Evolutionary conservation across 163 green algal genomes (phyloP).

Genomic region (Prototheca wickerhamii): DNA sequence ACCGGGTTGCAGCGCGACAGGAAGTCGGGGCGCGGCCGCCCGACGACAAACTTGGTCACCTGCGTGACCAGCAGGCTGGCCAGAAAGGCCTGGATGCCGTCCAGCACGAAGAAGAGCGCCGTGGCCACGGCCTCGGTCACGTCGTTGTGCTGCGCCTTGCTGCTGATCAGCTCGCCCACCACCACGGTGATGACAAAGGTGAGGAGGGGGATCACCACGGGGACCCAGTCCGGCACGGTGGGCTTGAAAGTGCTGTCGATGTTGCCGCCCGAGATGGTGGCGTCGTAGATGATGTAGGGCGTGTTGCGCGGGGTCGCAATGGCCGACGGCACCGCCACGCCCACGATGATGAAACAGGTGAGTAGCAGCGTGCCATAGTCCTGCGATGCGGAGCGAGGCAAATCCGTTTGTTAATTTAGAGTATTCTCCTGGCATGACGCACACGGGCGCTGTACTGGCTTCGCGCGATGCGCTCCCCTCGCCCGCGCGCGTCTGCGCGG

Average conservation of each 20-base stretch:
- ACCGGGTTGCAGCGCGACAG: constrained; percentile 27
- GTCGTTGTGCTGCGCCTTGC: constrained; percentile 15
- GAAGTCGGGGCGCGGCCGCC: constrained; percentile 36
- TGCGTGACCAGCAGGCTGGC: constrained; percentile 26
- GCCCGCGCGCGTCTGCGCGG: too few species aligned
- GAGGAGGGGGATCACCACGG: constrained; percentile 21
- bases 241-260: background rate
- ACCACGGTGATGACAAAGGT: constrained; percentile 16
- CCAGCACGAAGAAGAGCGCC: constrained; percentile 37
- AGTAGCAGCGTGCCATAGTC: constrained; percentile 21
- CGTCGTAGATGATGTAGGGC: constrained; percentile 18
- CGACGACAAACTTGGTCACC: constrained; percentile 33
- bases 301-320: constrained; percentile 2
- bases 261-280: constrained; percentile 4
- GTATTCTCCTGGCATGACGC: too few species aligned
- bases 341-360: constrained; percentile 14
- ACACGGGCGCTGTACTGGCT: too few species aligned
- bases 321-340: constrained; percentile 2
- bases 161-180: constrained; percentile 24
- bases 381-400: constrained; percentile 1
- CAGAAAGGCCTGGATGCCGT: constrained; percentile 31
- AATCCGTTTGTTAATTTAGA: too few species aligned
- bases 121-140: constrained; percentile 34
- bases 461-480: too few species aligned
- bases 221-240: constrained; percentile 14